Evolutionary conservation across 2,329 filamentous ascomycete species (phyloP), one percentile per base, ranked within the genome.

Genomic region (Grosmannia huntii): DNA sequence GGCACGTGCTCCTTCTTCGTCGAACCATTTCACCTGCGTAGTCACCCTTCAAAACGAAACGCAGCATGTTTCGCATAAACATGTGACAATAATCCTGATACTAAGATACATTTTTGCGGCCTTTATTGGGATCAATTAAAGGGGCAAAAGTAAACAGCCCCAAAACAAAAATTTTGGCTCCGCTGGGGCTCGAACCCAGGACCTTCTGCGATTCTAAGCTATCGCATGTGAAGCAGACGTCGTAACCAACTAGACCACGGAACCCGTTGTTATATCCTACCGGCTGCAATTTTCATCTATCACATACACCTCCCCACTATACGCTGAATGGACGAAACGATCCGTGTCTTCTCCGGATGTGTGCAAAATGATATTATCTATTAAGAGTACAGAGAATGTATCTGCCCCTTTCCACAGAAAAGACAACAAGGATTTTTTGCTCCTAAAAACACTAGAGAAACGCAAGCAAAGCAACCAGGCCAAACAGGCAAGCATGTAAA

Each of bases 241-340:
- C 60, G 62, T 64, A 64, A 64, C 63, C 63, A 64, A 64, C 62
- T 64, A 64, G 61, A 64, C 63, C 63, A 64, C 59, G 62, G 59
- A 64, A 63, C 63, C 63, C 1, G 12, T 38, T 57, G 12, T 59
- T 49, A 16, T 56, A 16, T 33, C n/a, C 5, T 1, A 6, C 14
- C 4, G 14, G 11, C 36, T 33, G 31, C 31, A 33, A 52, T 51
- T 48, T n/a, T 23, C 16, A n/a, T 27, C 19, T 36, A 53, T 53
- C 27, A 53, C 28, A 38, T 33, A 33, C 31, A 9, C 31, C 31
- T 9, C 31, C 31, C 9, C 7, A 28, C 27, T 10, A 33, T 10
- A 33, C 31, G 31, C 31, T 33, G 31, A 10, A 10, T 33, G 31
- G 9, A 10, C 31, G 31, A 33, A 33, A 11, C 31, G 9, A 33